These are phyloP conservation scores for Populus hybrid DNA, from an alignment of 441 rosid genomes.

Conservation along the genomic window DNA sequence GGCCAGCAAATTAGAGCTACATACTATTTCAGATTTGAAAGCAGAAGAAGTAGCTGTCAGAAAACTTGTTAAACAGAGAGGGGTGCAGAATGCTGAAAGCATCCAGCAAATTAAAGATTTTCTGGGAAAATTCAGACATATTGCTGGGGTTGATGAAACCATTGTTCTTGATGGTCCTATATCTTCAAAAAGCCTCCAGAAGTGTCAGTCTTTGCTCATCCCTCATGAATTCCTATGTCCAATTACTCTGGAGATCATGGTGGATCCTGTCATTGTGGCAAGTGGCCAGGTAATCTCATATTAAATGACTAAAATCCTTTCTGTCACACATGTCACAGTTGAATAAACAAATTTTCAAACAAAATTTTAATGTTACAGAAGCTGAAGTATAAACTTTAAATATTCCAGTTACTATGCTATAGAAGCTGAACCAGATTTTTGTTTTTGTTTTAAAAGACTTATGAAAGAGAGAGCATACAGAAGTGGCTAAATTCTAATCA, in stretches of 20 bases:
- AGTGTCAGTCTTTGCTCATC: constrained; percentile 38
- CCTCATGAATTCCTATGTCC: constrained; percentile 89
- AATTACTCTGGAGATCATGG: constrained; percentile 73
- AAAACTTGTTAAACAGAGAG: constrained; percentile 37
- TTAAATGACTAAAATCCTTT: neutral
- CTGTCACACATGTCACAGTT: neutral
- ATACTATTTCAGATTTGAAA: constrained; percentile 47
- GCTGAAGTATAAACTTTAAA: neutral
- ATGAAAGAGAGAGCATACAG: constrained; percentile 69
- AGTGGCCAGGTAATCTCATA: constrained; percentile 65
- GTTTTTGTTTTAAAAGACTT: constrained; percentile 38
- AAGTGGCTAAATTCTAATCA: constrained; percentile 77
- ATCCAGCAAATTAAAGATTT: constrained; percentile 51
- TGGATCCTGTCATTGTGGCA: constrained; percentile 76
- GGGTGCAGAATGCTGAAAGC: constrained; percentile 37
- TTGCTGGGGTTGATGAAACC: constrained; percentile 52
- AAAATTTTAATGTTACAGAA: neutral
- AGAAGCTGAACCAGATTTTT: constrained; percentile 13
- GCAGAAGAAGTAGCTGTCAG: constrained; percentile 50
- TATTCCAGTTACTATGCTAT: constrained; percentile 4
- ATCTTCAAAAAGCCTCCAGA: constrained; percentile 28
- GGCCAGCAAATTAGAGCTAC: constrained; percentile 65
- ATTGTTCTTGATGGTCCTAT: constrained; percentile 33
- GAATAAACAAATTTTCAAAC: neutral
- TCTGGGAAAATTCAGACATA: constrained; percentile 55